Percentiles rank a stretch among this genome's conserved stretches.
Evolutionary conservation across 495 filamentous ascomycete species (phyloP).

Genomic region (Daldinia grandis): DNA sequence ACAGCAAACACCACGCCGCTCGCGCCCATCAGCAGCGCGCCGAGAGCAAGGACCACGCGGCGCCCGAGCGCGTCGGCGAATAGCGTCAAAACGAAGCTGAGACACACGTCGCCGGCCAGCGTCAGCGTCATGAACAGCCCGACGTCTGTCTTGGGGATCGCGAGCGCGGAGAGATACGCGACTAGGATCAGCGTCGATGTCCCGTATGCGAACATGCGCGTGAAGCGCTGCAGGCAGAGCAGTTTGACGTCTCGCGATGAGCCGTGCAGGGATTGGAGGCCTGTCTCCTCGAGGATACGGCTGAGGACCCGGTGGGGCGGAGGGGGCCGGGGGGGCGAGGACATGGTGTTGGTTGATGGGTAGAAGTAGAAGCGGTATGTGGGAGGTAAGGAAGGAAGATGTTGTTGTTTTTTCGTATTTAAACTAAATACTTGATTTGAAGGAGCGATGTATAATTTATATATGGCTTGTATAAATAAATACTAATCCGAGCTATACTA

Average conservation of each 20-base stretch:
- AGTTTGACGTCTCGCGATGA: constrained; percentile 72
- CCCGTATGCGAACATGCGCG: constrained; percentile 61
- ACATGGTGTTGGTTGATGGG: not conserved
- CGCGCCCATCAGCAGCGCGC: constrained; percentile 71
- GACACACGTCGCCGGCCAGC: constrained; percentile 77
- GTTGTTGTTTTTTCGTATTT: not conserved
- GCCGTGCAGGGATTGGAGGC: constrained; percentile 57
- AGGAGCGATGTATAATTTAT: too few species aligned
- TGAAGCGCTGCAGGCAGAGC: constrained; percentile 75
- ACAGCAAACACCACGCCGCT: constrained; percentile 74
- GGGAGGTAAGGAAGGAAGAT: not conserved
- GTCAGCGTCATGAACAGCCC: constrained; percentile 92
- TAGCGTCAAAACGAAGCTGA: constrained; percentile 78
- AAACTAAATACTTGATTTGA: not conserved
- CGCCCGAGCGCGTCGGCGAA: constrained; percentile 80
- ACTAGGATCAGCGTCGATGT: constrained; percentile 52
- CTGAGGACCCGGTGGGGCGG: not conserved
- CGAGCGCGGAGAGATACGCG: constrained; percentile 65
- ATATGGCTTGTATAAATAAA: not conserved
- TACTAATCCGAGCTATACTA: not conserved
- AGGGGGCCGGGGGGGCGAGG: not conserved
- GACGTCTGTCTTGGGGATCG: constrained; percentile 70
- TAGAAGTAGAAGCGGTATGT: not conserved
- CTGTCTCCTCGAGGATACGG: constrained; percentile 29
- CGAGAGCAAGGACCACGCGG: constrained; percentile 69